Percentiles rank a stretch among this genome's conserved stretches.
Conservation (phyloP, 176 grass and related monocot genomes). For the Aegilops bicornis region DNA sequence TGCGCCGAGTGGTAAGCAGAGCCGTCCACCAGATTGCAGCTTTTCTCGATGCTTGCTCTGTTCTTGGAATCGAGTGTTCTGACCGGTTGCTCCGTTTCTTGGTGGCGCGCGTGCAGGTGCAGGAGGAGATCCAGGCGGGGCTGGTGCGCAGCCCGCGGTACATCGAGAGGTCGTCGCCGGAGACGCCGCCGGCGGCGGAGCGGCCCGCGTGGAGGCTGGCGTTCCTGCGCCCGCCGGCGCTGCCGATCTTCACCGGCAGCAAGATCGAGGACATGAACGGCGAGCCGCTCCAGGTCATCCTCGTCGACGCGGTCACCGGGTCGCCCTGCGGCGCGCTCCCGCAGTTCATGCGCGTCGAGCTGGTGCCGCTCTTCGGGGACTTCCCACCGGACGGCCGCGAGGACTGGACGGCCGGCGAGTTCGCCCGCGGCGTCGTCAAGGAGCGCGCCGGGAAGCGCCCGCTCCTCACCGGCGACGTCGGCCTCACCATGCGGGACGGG, state of each 20-base stretch:
- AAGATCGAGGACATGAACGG: slow-evolving; percentile 55
- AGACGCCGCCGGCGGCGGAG: neutral
- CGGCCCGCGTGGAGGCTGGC: slow-evolving; percentile 42
- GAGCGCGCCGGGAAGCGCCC: slow-evolving; percentile 77
- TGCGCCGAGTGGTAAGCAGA: slow-evolving; percentile 71
- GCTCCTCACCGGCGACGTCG: slow-evolving; percentile 71
- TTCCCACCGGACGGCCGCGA: slow-evolving; percentile 46
- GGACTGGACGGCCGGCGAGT: slow-evolving; percentile 51
- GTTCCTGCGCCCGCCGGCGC: slow-evolving; percentile 37
- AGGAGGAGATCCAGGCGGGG: slow-evolving; percentile 75
- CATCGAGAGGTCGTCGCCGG: slow-evolving; percentile 40
- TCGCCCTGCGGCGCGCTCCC: neutral
- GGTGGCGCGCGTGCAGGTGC: slow-evolving; percentile 47
- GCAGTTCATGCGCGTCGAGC: slow-evolving; percentile 58
- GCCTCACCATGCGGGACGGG: slow-evolving; percentile 50
- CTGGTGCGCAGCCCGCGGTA: slow-evolving; percentile 44
- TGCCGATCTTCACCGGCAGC: slow-evolving; percentile 81
- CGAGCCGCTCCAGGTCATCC: slow-evolving; percentile 49
- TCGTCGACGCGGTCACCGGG: slow-evolving; percentile 34
- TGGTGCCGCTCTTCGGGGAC: slow-evolving; percentile 71
- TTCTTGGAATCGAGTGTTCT: neutral
- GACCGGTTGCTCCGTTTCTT: slow-evolving; percentile 12
- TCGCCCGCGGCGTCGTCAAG: slow-evolving; percentile 49
- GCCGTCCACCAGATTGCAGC: neutral
- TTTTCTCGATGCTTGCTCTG: neutral